Conservation (phyloP, 2,329 filamentous ascomycete species). For the Chaetomium sp. region DNA sequence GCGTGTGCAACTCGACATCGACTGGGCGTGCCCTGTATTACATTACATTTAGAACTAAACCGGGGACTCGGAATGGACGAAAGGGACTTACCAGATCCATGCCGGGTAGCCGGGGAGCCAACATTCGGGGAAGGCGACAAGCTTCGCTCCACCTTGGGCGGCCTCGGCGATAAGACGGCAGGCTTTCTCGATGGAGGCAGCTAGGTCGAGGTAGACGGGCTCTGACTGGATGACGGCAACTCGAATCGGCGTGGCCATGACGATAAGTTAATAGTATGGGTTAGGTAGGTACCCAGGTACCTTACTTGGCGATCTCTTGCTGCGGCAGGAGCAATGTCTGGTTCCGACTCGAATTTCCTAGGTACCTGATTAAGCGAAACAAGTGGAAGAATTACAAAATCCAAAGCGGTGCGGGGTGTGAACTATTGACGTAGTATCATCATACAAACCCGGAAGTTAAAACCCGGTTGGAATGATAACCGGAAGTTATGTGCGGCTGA, state of each 20-base stretch:
- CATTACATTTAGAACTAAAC: background rate
- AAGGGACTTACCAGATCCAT: conserved; percentile 44
- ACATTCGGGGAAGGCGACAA: conserved; percentile 52
- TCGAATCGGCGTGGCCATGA: conserved; percentile 28
- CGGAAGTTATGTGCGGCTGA: background rate
- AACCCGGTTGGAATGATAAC: background rate
- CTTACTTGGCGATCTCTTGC: background rate
- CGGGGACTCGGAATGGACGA: background rate
- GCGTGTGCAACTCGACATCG: conserved; percentile 38
- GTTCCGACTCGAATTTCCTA: background rate
- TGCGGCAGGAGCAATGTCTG: background rate
- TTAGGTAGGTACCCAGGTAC: background rate
- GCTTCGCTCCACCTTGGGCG: conserved; percentile 47
- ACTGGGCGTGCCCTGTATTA: conserved; percentile 39
- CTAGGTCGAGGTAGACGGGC: conserved; percentile 56
- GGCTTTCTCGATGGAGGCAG: conserved; percentile 51
- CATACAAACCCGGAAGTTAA: background rate
- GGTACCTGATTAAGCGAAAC: background rate
- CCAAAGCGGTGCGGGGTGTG: background rate
- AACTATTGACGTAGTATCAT: background rate
- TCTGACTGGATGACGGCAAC: conserved; percentile 57
- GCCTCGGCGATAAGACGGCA: conserved; percentile 53
- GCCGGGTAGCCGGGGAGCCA: conserved; percentile 50
- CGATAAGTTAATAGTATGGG: background rate
- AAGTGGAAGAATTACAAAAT: background rate